Conservation (phyloP, 164 flowering plant genomes). For the Vitis rotundifolia region DNA sequence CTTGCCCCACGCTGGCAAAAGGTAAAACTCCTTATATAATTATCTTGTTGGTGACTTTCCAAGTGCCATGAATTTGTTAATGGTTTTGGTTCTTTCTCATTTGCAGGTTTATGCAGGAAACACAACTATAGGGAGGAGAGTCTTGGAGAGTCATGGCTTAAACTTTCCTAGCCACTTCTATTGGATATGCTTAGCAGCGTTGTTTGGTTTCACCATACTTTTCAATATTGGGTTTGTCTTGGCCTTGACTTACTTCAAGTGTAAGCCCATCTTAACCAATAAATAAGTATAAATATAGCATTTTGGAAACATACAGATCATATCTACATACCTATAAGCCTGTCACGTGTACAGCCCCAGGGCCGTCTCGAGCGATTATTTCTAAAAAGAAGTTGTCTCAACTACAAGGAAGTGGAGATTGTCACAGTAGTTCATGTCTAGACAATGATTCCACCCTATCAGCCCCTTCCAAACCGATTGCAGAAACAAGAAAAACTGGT, state of each 20-base stretch:
- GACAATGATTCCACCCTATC: conserved; percentile 2
- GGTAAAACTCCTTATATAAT: conserved; percentile 19
- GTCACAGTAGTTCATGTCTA: neutral
- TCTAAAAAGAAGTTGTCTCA: conserved; percentile 39
- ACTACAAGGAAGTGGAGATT: conserved; percentile 21
- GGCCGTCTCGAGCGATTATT: conserved; percentile 29
- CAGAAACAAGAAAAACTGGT: conserved; percentile 16
- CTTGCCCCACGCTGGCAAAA: conserved; percentile 59
- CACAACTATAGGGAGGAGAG: conserved; percentile 27
- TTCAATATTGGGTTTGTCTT: conserved; percentile 41
- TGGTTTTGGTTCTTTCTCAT: conserved; percentile 1
- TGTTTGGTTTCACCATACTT: conserved; percentile 42
- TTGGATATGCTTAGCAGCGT: conserved; percentile 55
- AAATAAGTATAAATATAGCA: neutral
- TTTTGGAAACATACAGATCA: neutral
- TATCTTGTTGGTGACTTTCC: neutral
- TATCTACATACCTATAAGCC: conserved; percentile 2
- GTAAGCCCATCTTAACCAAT: conserved; percentile 27
- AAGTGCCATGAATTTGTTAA: neutral
- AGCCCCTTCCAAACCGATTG: neutral
- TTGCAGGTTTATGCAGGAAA: conserved; percentile 27
- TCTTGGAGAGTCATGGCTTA: conserved; percentile 30
- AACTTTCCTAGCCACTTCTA: conserved; percentile 38
- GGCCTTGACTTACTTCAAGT: conserved; percentile 41
- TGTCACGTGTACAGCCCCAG: conserved; percentile 28